These are phyloP conservation scores for Saccharomycopsis microspora DNA, from an alignment of 805 yeast species.

Conservation along the genomic window DNA sequence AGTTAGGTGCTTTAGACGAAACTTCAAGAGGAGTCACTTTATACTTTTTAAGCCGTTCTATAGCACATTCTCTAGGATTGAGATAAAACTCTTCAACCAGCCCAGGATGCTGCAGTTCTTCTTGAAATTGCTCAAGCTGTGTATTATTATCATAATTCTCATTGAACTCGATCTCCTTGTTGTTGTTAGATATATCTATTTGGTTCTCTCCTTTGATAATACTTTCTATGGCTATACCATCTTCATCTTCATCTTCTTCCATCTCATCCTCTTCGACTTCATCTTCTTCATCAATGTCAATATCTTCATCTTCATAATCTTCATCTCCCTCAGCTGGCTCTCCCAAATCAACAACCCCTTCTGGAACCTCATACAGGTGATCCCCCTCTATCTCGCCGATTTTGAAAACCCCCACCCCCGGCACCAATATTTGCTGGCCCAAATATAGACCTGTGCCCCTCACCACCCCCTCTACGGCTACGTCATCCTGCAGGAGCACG, in stretches of 20 bases:
- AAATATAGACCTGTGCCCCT: slow-evolving; percentile 80
- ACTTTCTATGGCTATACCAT: slow-evolving; percentile 34
- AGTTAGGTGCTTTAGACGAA: slow-evolving; percentile 64
- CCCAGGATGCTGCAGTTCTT: slow-evolving; percentile 59
- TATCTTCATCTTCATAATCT: slow-evolving; percentile 21
- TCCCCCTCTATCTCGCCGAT: slow-evolving; percentile 50
- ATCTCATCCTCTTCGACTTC: slow-evolving; percentile 15
- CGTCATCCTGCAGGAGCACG: slow-evolving; percentile 24
- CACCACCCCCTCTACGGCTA: slow-evolving; percentile 70
- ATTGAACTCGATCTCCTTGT: slow-evolving; percentile 43
- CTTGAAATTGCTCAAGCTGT: slow-evolving; percentile 60
- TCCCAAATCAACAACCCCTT: slow-evolving; percentile 22
- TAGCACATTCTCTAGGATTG: slow-evolving; percentile 62
- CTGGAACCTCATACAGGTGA: slow-evolving; percentile 22
- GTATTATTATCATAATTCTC: slow-evolving; percentile 80
- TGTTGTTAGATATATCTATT: slow-evolving; percentile 30
- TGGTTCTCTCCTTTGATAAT: slow-evolving; percentile 30
- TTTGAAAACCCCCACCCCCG: slow-evolving; percentile 85
- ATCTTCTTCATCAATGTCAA: slow-evolving; percentile 19
- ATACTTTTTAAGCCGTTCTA: slow-evolving; percentile 63
- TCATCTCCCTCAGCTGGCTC: slow-evolving; percentile 19
- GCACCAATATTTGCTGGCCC: slow-evolving; percentile 72
- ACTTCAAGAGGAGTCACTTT: slow-evolving; percentile 73
- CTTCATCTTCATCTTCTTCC: slow-evolving; percentile 24
- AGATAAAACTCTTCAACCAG: slow-evolving; percentile 84